Conservation (phyloP, 768 basidiomycete species). For the Leccinellum rugosiceps region DNA sequence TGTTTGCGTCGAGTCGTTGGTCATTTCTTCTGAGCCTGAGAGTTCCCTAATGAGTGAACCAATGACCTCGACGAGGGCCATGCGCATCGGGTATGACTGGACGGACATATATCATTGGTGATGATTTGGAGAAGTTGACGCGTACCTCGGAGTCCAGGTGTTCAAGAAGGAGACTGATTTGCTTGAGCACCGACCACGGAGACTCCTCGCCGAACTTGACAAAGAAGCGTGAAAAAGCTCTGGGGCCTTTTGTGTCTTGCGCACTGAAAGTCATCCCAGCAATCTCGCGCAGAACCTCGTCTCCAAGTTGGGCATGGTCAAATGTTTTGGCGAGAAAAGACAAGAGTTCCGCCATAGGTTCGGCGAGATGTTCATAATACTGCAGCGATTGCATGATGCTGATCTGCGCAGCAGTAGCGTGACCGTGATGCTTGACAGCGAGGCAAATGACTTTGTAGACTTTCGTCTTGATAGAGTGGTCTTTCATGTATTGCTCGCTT, state of each 20-base stretch:
- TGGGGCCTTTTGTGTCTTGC: conserved; percentile 84
- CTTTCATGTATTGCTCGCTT: conserved; percentile 87
- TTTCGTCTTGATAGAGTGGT: conserved; percentile 60
- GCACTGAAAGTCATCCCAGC: conserved; percentile 71
- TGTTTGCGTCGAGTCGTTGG: conserved; percentile 41
- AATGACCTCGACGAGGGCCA: conserved; percentile 89
- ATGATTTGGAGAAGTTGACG: not conserved
- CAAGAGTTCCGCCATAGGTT: conserved; percentile 91
- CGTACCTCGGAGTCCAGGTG: conserved; percentile 91
- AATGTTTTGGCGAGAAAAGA: conserved; percentile 78
- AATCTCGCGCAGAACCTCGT: conserved; percentile 89
- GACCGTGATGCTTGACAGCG: conserved; percentile 88
- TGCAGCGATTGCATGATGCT: conserved; percentile 89
- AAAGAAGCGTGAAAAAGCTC: conserved; percentile 83
- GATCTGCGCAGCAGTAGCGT: conserved; percentile 81
- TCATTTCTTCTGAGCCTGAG: conserved; percentile 47
- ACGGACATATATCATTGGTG: not conserved
- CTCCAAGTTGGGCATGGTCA: conserved; percentile 84
- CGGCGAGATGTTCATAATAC: conserved; percentile 91
- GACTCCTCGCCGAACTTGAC: conserved; percentile 75
- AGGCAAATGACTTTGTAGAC: conserved; percentile 87
- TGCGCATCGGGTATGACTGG: conserved; percentile 94
- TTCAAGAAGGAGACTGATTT: conserved; percentile 77
- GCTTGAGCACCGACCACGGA: conserved; percentile 81
- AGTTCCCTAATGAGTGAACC: conserved; percentile 83